Conservation (phyloP, 2,329 filamentous ascomycete species). For the Orbilia quercus region DNA sequence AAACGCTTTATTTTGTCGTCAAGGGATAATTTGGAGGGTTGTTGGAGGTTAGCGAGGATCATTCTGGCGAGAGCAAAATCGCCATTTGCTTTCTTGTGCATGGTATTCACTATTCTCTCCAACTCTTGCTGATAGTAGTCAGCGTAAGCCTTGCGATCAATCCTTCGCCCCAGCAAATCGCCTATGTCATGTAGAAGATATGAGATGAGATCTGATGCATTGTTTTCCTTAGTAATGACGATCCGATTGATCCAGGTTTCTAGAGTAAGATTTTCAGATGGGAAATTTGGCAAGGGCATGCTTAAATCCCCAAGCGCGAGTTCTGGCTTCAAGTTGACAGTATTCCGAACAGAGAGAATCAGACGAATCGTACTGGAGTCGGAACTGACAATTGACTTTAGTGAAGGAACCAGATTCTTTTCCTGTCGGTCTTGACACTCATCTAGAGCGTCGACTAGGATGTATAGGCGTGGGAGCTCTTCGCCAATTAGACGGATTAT, state of each 20-base stretch:
- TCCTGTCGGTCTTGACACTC: conserved; percentile 23
- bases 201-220: conserved; percentile 7
- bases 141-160: conserved; percentile 3
- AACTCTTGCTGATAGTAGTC: conserved; percentile 15
- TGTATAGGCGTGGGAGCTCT: neutral
- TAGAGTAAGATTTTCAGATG: neutral
- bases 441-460: conserved; percentile 20
- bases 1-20: conserved; percentile 13
- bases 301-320: neutral
- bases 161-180: conserved; percentile 1
- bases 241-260: neutral
- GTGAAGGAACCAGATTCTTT: neutral
- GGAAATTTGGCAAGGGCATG: neutral
- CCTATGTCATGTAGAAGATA: conserved; percentile 25
- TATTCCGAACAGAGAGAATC: conserved; percentile 7
- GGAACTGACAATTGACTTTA: conserved; percentile 1
- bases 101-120: conserved; percentile 14
- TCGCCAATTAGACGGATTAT: conserved; percentile 4
- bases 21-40: conserved; percentile 22
- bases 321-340: conserved; percentile 2
- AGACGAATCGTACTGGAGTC: neutral
- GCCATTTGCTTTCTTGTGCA: conserved; percentile 23
- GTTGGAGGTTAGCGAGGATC: conserved; percentile 21
- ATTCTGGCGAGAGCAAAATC: conserved; percentile 32
- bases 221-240: conserved; percentile 18